phyloP scores from a whole-genome alignment of 345 rosid species.

The Camelina sativa region DNA sequence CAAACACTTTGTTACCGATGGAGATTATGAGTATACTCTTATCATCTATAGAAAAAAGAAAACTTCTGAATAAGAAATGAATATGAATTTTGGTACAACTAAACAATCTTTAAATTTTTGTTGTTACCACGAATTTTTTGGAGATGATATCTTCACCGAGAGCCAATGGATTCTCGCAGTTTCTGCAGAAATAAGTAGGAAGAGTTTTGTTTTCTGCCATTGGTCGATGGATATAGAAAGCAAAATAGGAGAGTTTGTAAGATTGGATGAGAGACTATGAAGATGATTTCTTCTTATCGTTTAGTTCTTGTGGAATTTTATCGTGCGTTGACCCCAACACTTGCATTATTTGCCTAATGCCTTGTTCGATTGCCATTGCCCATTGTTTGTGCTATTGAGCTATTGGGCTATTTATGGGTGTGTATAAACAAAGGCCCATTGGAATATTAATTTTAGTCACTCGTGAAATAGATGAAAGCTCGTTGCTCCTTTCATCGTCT shows the following conservation, averaged over 20 bases:
- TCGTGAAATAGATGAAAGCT: background rate
- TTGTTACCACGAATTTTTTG: slow-evolving; percentile 47
- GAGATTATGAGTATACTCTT: background rate
- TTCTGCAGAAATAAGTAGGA: slow-evolving; percentile 65
- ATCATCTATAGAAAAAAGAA: background rate
- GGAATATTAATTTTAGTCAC: background rate
- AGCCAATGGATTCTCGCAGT: slow-evolving; percentile 72
- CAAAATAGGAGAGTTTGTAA: background rate
- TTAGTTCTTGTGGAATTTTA: slow-evolving; percentile 1
- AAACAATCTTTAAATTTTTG: background rate
- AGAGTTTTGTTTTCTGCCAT: slow-evolving; percentile 39
- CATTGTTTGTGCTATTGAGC: background rate
- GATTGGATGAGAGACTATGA: slow-evolving; percentile 2
- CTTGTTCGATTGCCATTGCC: background rate
- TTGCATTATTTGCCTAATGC: slow-evolving; percentile 10
- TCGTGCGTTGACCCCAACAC: slow-evolving; percentile 8
- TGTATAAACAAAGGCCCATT: slow-evolving; percentile 7
- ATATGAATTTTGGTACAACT: background rate
- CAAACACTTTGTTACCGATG: background rate
- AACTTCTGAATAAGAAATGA: background rate
- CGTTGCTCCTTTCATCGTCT: slow-evolving; percentile 4
- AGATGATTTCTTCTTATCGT: slow-evolving; percentile 24
- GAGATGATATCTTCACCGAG: slow-evolving; percentile 82
- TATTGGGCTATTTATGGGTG: slow-evolving; percentile 1
- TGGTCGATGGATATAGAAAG: slow-evolving; percentile 17